Base-by-base conservation (phyloP, 108 stramenopile species). In the Stephanodiscus triporus region DNA sequence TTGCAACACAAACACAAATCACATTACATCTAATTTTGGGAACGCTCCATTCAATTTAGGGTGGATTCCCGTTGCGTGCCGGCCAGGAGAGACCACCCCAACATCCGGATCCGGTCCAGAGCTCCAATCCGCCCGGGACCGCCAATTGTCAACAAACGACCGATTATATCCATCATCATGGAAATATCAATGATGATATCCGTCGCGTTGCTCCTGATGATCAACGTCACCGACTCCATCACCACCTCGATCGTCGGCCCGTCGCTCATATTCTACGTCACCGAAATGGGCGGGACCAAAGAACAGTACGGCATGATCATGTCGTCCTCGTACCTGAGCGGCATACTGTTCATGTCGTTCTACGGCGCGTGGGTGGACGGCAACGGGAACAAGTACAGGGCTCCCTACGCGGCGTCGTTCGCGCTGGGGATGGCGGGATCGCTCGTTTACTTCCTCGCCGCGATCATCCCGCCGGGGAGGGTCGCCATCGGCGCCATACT, bases 281-380 rank as follows among this genome's bases (percentile, higher is more conserved):
- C 58, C 32, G 62, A 68, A 36, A 30, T 42, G 30, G 73, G 73
- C 14, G 73, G 73, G 13, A 59, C 73, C 26, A 56, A 70, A 34
- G 73, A 75, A 37, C 53, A 75, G 32, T 75, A 75, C 30, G 73
- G 73, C 9, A 34, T 69, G 56, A 75, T 75, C 56, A 34, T 69
- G 55, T 42, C 38, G 9, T 9, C 68, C 9, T 36, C 57, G 17
- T 69, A 4, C 67, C 68, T 75, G 29, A 38, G 57, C 6, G 53
- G 50, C 32, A 68, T 75, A 8, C 23, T 68, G n/a, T 30, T 58
- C 42, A 58, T 58, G 55, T 57, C 55, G 37, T 70, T 58, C 54
- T 70, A 58, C 26, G 73, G 73, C 19, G 53, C 58, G 17, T 75
- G 73, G 73, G 51, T 60, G 26, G 73, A 69, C 30, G 22, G 29